phyloP scores from a whole-genome alignment of 2,329 filamentous ascomycete genomes.

The Macrophomina tecta region DNA sequence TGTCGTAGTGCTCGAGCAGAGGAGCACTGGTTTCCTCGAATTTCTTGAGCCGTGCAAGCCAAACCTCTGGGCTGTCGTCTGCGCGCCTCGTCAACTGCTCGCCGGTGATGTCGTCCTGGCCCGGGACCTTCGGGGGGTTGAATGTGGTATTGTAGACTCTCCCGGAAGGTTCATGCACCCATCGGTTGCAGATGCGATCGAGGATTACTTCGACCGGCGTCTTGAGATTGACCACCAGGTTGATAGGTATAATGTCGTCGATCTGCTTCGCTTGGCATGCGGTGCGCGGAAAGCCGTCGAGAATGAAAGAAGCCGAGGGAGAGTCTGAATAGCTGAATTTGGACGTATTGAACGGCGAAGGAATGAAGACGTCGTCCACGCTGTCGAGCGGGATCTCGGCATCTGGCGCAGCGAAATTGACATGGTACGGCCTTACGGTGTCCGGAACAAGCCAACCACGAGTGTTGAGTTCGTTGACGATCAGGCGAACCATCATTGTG shows the following conservation, averaged over 20 bases:
- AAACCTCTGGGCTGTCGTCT: constrained; percentile 88
- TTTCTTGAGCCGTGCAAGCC: constrained; percentile 77
- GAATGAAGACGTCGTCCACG: constrained; percentile 51
- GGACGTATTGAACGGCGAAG: constrained; percentile 43
- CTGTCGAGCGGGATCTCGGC: constrained; percentile 35
- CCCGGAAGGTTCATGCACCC: constrained; percentile 91
- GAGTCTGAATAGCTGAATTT: constrained; percentile 64
- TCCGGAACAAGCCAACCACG: constrained; percentile 77
- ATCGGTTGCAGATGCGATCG: constrained; percentile 86
- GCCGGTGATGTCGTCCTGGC: constrained; percentile 88
- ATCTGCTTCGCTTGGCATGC: constrained; percentile 78
- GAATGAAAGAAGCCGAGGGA: constrained; percentile 85
- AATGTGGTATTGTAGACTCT: constrained; percentile 95
- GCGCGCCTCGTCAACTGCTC: constrained; percentile 80
- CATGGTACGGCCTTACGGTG: constrained; percentile 53
- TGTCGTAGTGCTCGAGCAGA: constrained; percentile 86
- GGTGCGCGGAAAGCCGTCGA: constrained; percentile 95
- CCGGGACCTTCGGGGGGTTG: constrained; percentile 80
- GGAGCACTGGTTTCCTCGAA: constrained; percentile 88
- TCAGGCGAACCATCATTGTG: constrained; percentile 87
- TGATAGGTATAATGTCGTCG: constrained; percentile 87
- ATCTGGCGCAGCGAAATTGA: constrained; percentile 46
- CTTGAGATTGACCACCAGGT: constrained; percentile 84
- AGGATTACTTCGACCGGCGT: constrained; percentile 88
- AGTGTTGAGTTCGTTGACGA: constrained; percentile 83